These are phyloP conservation scores for Amauroascus verrucosus DNA, from an alignment of 2,329 filamentous ascomycete genomes.

Conservation along the genomic window DNA sequence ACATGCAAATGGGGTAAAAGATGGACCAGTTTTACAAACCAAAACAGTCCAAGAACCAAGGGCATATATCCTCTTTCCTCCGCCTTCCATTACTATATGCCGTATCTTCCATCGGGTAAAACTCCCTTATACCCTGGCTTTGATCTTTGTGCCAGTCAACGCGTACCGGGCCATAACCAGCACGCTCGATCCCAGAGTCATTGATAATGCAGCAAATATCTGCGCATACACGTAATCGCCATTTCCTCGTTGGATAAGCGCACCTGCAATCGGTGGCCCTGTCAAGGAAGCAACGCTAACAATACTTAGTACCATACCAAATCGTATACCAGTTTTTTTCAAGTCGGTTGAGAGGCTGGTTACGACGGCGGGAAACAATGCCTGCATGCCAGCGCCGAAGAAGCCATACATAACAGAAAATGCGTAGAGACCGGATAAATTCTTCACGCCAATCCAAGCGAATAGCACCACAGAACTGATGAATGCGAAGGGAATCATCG, in stretches of 20 bases:
- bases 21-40: not conserved
- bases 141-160: slow-evolving; percentile 29
- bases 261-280: slow-evolving; percentile 47
- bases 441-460: slow-evolving; percentile 50
- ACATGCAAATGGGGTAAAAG: not conserved
- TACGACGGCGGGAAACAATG: slow-evolving; percentile 54
- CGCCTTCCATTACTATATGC: not conserved
- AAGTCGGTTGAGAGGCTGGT: slow-evolving; percentile 46
- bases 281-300: slow-evolving; percentile 46
- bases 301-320: slow-evolving; percentile 47
- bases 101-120: not conserved
- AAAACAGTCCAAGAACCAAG: not conserved
- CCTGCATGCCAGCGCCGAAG: slow-evolving; percentile 53
- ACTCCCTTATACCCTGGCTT: slow-evolving; percentile 26
- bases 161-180: slow-evolving; percentile 34
- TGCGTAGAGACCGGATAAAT: slow-evolving; percentile 45
- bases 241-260: slow-evolving; percentile 37
- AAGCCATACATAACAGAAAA: slow-evolving; percentile 58
- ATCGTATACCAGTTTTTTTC: slow-evolving; percentile 45
- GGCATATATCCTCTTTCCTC: not conserved
- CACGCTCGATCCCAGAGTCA: slow-evolving; percentile 37
- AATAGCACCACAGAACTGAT: slow-evolving; percentile 38
- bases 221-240: slow-evolving; percentile 44
- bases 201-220: slow-evolving; percentile 40
- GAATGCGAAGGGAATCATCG: slow-evolving; percentile 45